Evolutionary conservation across 2,329 filamentous ascomycete genomes (phyloP), one percentile per base, ranked within the genome.

Genomic region (Aspergillus sp.): DNA sequence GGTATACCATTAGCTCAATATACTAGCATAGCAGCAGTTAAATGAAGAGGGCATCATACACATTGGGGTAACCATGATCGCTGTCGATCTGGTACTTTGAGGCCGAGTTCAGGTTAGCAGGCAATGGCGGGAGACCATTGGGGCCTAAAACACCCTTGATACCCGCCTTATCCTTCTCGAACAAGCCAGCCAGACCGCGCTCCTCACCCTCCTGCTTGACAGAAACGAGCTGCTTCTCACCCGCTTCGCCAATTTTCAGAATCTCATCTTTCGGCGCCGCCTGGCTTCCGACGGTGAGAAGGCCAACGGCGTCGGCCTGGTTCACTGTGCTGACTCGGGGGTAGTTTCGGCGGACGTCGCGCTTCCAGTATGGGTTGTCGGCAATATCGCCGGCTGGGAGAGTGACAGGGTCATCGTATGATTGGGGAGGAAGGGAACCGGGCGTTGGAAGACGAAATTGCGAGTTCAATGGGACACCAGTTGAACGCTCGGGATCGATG

Each of bases 301-400:
- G 86, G 47, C 90, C 90, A 25, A 95, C 95, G 55, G 92, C 89
- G 77, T 98, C 91, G 51, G 87, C 87, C 83, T 98, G 95, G 62
- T 83, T 89, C 64, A 99, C 86, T 50, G 91, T 88, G 73, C 90
- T 94, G 60, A 91, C 84, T 70, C 84, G 85, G 34, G 95, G 91
- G 81, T 98, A 98, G 72, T 84, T 85, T 72, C 95, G 87, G 71
- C 95, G 91, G 64, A 83, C 79, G 75, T 99, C 95, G 72, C 95
- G 93, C 85, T 96, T 96, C 92, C 93, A 99, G 83, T 97, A 96
- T 43, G 92, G 88, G 81, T 96, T 96, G 78, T 94, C 91, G 71
- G 92, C 92, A 71, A 96, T 89, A 76, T 96, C 92, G 68, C 85
- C 91, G 2, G 92, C 91, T n/a, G 92, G 92, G 0, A 90, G 62